These are phyloP conservation scores for Flammula alnicola DNA, from an alignment of 1,284 basidiomycete species.

Conservation along the genomic window DNA sequence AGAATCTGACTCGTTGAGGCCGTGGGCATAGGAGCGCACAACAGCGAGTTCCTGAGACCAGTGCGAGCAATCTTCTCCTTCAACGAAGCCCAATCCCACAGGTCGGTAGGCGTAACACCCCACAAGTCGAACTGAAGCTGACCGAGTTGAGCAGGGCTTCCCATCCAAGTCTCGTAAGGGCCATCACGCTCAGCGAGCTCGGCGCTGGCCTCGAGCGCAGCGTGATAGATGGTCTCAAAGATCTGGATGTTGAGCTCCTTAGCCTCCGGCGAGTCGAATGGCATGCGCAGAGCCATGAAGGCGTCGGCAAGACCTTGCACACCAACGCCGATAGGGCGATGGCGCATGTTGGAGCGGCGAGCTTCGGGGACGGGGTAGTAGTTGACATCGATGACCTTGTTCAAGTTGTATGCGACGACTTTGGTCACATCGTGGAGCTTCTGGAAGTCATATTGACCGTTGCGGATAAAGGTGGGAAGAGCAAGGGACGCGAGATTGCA, in stretches of 20 bases:
- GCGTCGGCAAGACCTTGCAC: constrained; percentile 98
- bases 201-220: constrained; percentile 88
- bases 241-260: constrained; percentile 93
- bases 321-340: constrained; percentile 97
- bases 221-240: constrained; percentile 99
- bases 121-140: constrained; percentile 96
- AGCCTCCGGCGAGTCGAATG: constrained; percentile 92
- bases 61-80: constrained; percentile 89
- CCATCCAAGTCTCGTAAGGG: constrained; percentile 90
- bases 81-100: constrained; percentile 95
- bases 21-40: constrained; percentile 97
- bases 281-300: constrained; percentile 97
- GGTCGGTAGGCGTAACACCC: constrained; percentile 89
- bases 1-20: constrained; percentile 99
- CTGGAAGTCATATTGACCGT: constrained; percentile 88
- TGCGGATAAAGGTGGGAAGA: constrained; percentile 85
- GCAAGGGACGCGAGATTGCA: constrained; percentile 99
- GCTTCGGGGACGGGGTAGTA: constrained; percentile 95
- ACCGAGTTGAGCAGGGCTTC: constrained; percentile 89
- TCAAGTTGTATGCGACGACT: constrained; percentile 92
- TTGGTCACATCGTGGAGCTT: constrained; percentile 95
- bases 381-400: constrained; percentile 93
- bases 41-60: constrained; percentile 94
- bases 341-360: constrained; percentile 93
- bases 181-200: constrained; percentile 88